phyloP scores from a whole-genome alignment of 1,284 basidiomycete species.

The Rhodotorula sp. region DNA sequence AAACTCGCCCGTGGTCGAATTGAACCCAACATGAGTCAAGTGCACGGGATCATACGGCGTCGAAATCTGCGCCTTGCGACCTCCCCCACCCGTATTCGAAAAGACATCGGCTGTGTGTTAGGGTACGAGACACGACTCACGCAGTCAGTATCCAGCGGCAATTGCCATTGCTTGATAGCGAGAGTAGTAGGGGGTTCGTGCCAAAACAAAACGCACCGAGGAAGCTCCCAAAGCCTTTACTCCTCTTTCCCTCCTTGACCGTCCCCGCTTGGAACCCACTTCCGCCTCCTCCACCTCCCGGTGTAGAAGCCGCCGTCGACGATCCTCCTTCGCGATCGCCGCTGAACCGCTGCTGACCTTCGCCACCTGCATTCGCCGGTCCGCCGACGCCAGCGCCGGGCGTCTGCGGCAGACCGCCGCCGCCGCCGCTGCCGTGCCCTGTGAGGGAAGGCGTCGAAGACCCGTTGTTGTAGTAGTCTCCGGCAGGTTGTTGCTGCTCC shows the following conservation, averaged over 20 bases:
- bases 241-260: conserved; percentile 30
- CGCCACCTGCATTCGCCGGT: conserved; percentile 11
- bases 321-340: neutral
- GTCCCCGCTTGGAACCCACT: neutral
- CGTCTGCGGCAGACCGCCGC: conserved; percentile 1
- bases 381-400: neutral
- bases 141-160: neutral
- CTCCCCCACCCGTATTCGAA: conserved; percentile 18
- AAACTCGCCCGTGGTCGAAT: conserved; percentile 94
- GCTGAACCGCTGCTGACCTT: neutral
- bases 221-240: conserved; percentile 36
- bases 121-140: neutral
- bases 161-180: too few species aligned
- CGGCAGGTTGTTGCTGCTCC: too few species aligned
- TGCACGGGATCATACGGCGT: conserved; percentile 99
- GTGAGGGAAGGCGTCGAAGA: too few species aligned
- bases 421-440: neutral
- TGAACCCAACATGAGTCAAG: conserved; percentile 98
- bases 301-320: neutral
- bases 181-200: too few species aligned
- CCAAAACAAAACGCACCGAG: conserved; percentile 21
- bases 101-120: conserved; percentile 37
- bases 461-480: too few species aligned
- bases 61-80: conserved; percentile 79
- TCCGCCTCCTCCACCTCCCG: neutral